These are phyloP conservation scores for Scenedesmus sp. DNA, from an alignment of 163 green algal species.

Conservation along the genomic window DNA sequence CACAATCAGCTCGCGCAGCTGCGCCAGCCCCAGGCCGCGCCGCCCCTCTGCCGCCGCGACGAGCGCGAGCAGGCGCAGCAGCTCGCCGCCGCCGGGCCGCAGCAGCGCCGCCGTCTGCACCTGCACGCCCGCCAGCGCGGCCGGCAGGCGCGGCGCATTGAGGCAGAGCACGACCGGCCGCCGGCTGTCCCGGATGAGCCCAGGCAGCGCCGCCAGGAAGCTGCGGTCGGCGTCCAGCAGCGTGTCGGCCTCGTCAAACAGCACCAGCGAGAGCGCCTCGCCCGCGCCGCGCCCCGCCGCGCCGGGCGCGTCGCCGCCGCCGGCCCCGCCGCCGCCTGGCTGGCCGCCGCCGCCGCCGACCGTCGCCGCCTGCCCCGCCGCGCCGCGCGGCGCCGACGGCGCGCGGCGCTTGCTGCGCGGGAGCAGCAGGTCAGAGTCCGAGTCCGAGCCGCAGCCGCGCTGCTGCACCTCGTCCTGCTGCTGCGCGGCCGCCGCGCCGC, in stretches of 20 bases:
- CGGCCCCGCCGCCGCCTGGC: too few species aligned
- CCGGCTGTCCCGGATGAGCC: constrained; percentile 56
- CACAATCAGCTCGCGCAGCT: constrained; percentile 19
- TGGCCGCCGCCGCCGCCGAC: too few species aligned
- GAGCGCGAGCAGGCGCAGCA: constrained; percentile 55
- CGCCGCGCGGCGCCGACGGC: too few species aligned
- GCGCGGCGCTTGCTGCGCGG: too few species aligned
- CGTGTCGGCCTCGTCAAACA: constrained; percentile 75
- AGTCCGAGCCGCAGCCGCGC: too few species aligned
- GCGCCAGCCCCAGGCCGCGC: not conserved
- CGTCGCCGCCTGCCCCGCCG: too few species aligned
- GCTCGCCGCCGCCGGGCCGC: not conserved
- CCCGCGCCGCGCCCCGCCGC: not conserved
- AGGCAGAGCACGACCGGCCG: constrained; percentile 67
- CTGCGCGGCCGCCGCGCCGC: too few species aligned
- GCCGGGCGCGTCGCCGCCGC: too few species aligned
- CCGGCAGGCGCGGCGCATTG: constrained; percentile 38
- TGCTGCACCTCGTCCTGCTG: too few species aligned
- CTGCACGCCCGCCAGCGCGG: constrained; percentile 10
- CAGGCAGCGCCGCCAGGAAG: constrained; percentile 57
- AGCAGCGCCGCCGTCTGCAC: constrained; percentile 26
- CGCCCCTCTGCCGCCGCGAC: constrained; percentile 43
- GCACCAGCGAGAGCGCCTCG: constrained; percentile 52
- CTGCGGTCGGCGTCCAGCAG: constrained; percentile 64
- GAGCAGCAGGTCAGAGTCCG: too few species aligned